These are phyloP conservation scores for Amaranthus hypochondriacus DNA, from an alignment of 148 eudicot genomes.

Conservation along the genomic window DNA sequence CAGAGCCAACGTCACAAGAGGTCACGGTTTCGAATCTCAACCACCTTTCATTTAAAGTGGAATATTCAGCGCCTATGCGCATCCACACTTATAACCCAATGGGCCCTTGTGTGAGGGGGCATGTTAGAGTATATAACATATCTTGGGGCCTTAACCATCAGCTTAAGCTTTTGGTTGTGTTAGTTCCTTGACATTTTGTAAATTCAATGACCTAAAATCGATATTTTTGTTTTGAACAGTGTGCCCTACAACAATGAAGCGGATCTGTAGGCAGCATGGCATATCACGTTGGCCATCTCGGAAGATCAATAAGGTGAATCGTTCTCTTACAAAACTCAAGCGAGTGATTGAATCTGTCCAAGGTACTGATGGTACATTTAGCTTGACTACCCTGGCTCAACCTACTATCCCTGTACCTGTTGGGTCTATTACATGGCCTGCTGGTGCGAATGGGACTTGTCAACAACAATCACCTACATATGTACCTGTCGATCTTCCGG, in stretches of 20 bases:
- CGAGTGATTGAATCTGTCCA: slow-evolving; percentile 94
- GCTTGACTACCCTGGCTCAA: slow-evolving; percentile 52
- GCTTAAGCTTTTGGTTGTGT: too few relatives aligned
- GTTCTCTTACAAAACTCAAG: slow-evolving; percentile 65
- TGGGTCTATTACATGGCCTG: slow-evolving; percentile 54
- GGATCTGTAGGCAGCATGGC: slow-evolving; percentile 75
- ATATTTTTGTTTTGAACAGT: slow-evolving; percentile 38
- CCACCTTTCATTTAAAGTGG: too few relatives aligned
- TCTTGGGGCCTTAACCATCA: too few relatives aligned
- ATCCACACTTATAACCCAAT: too few relatives aligned
- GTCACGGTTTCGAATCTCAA: too few relatives aligned
- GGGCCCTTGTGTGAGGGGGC: too few relatives aligned
- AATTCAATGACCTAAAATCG: slow-evolving; percentile 1
- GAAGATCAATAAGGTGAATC: slow-evolving; percentile 66
- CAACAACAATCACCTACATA: slow-evolving; percentile 48
- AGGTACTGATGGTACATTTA: slow-evolving; percentile 71
- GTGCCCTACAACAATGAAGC: slow-evolving; percentile 83
- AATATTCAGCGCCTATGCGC: too few relatives aligned
- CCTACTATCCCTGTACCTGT: slow-evolving; percentile 50
- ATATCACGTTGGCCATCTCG: slow-evolving; percentile 89
- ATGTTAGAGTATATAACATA: too few relatives aligned
- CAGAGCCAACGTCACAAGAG: too few relatives aligned
- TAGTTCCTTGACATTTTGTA: too few relatives aligned
- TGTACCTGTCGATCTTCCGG: slow-evolving; percentile 35
- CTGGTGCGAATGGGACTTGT: slow-evolving; percentile 41